Base-by-base conservation (phyloP, 768 basidiomycete genomes). In the Baorangia bicolor region DNA sequence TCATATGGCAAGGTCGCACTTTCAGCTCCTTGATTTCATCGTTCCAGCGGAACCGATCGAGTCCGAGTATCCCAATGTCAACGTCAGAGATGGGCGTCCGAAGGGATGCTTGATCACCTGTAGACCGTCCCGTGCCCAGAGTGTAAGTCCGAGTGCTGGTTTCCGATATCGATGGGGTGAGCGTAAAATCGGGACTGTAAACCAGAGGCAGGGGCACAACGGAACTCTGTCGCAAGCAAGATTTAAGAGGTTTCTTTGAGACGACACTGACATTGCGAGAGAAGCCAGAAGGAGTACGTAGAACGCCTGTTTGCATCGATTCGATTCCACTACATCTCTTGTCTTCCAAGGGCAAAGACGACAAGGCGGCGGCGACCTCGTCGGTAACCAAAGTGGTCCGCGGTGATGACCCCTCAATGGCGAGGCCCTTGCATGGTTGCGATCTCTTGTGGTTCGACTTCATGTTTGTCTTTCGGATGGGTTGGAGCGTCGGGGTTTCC, bases 41-140 rank as follows among this genome's bases (percentile, higher is more conserved):
- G 31, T 42, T 56, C 64, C 62, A 70, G 23, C 31, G 44, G 34
- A 66, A 69, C 12, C 57, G 58, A 41, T 69, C 62, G 4, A 71
- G 67, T 38, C 67, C 64, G 7, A 69, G 50, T n/a, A 64, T 57
- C n/a, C 67, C 55, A 41, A 69, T 58, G 14, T 64, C 64, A 1
- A 57, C 50, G 0, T 65, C 59, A 20, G 57, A 60, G 14, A 49
- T 42, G 0, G 62, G 64, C 3, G 64, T 70, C 42, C 39, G 46
- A 51, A 68, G 30, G 12, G 55, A 60, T n/a, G 20, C 25, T 12
- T 52, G 48, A 44, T 65, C 64, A 25, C 41, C 49, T 1, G 21
- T 41, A 21, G 56, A 46, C 27, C 35, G 25, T 25, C 25, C 28
- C 12, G 30, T 16, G 4, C 33, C 49, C 16, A n/a, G 21, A 8